Evolutionary conservation across 2,329 filamentous ascomycete species (phyloP).

Genomic region (Alternaria atra): DNA sequence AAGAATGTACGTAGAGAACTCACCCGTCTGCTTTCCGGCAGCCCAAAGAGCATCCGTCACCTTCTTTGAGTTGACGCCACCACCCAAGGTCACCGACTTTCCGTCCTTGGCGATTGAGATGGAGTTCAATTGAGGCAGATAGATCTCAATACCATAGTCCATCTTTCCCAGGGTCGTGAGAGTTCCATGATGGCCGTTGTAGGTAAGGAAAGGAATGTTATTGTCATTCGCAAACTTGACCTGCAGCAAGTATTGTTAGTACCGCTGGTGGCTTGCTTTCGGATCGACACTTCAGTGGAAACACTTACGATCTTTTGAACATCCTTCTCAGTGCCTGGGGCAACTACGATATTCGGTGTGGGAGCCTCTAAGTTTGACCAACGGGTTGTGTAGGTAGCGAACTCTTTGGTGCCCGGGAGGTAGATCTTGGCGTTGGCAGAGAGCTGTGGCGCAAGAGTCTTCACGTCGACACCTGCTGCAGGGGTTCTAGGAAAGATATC

Average conservation of each 20-base stretch:
- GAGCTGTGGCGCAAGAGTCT: slow-evolving; percentile 25
- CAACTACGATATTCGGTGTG: slow-evolving; percentile 29
- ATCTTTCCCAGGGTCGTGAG: slow-evolving; percentile 61
- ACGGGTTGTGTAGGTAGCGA: slow-evolving; percentile 18
- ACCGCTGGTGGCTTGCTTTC: neutral
- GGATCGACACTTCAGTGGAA: too few relatives aligned
- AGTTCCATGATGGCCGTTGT: slow-evolving; percentile 63
- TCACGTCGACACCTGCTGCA: slow-evolving; percentile 26
- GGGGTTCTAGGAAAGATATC: slow-evolving; percentile 14
- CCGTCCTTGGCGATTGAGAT: slow-evolving; percentile 56
- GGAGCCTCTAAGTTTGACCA: slow-evolving; percentile 32
- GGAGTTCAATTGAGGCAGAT: slow-evolving; percentile 56
- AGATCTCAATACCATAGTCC: slow-evolving; percentile 63
- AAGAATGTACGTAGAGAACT: too few relatives aligned
- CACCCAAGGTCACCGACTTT: slow-evolving; percentile 59
- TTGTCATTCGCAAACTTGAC: slow-evolving; percentile 60
- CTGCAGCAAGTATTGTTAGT: slow-evolving; percentile 28
- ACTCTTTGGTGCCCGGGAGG: slow-evolving; percentile 21
- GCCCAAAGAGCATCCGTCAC: slow-evolving; percentile 61
- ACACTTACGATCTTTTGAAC: slow-evolving; percentile 31
- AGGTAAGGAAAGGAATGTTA: slow-evolving; percentile 62
- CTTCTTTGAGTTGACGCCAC: slow-evolving; percentile 58
- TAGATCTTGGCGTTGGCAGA: slow-evolving; percentile 29
- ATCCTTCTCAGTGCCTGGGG: slow-evolving; percentile 29
- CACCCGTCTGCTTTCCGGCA: slow-evolving; percentile 61